Conservation (phyloP, 768 basidiomycete species). For the Amanita exitialis region DNA sequence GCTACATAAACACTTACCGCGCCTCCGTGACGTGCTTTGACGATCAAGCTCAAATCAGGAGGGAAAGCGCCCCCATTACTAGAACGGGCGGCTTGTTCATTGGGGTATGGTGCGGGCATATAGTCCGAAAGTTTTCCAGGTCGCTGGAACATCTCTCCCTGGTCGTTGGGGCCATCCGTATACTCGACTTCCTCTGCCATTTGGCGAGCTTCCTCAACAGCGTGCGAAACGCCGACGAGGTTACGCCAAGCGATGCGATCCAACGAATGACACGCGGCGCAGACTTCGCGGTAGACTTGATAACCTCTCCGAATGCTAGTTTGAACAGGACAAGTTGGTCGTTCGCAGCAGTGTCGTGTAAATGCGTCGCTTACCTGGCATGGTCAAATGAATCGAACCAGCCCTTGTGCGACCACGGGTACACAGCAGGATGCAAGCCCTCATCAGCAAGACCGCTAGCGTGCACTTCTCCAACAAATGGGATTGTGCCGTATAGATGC, state of each 20-base stretch:
- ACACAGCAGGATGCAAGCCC: conserved; percentile 79
- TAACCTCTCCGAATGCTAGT: conserved; percentile 88
- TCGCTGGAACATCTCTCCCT: conserved; percentile 97
- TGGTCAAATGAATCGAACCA: conserved; percentile 91
- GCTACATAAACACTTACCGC: conserved; percentile 51
- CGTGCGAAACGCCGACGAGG: conserved; percentile 96
- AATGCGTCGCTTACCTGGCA: conserved; percentile 56
- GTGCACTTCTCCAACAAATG: conserved; percentile 86
- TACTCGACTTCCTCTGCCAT: conserved; percentile 98
- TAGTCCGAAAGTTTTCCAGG: conserved; percentile 99
- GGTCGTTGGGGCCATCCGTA: conserved; percentile 86
- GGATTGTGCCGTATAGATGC: conserved; percentile 82
- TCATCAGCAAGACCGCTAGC: conserved; percentile 91
- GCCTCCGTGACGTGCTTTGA: conserved; percentile 96
- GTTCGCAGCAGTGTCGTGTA: background rate
- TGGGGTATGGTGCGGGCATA: conserved; percentile 90
- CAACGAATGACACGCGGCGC: conserved; percentile 96
- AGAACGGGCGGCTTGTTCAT: conserved; percentile 95
- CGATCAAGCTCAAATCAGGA: conserved; percentile 93
- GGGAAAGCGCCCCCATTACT: conserved; percentile 92
- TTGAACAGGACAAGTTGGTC: background rate
- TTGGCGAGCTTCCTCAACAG: conserved; percentile 76
- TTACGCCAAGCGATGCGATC: conserved; percentile 99
- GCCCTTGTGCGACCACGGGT: conserved; percentile 92
- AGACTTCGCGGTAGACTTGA: conserved; percentile 98